Conservation (phyloP, 805 yeast species). For the Teunomyces barrocoloradensis region DNA sequence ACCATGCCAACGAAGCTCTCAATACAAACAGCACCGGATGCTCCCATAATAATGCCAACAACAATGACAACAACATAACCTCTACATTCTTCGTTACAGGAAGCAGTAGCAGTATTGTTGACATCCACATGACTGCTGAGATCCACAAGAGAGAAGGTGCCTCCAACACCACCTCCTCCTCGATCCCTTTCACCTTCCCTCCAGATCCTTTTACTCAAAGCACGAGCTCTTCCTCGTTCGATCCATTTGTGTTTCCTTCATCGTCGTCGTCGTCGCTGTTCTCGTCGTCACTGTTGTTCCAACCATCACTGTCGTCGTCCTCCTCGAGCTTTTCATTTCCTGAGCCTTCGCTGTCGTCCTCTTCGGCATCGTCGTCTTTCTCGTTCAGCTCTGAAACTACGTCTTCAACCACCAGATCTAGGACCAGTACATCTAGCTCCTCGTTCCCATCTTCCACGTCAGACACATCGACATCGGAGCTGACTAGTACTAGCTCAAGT, state of each 20-base stretch:
- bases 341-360: background rate
- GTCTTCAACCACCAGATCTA: too few species aligned
- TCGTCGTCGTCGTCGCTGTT: constrained; percentile 1
- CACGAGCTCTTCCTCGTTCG: background rate
- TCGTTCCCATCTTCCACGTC: background rate
- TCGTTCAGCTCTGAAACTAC: background rate
- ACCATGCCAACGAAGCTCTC: background rate
- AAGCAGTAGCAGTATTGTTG: too few species aligned
- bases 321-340: background rate
- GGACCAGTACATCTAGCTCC: background rate
- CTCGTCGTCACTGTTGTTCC: background rate
- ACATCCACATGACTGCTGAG: background rate
- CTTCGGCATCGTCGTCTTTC: background rate
- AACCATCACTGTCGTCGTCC: background rate
- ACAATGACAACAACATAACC: background rate
- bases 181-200: background rate
- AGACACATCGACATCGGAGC: background rate
- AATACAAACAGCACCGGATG: background rate
- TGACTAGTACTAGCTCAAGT: background rate
- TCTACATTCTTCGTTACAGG: too few species aligned
- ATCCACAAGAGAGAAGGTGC: background rate
- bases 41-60: background rate
- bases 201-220: background rate
- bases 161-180: background rate
- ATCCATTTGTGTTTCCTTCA: background rate